These are phyloP conservation scores for Orbilia javanica DNA, from an alignment of 2,329 filamentous ascomycete genomes.

Conservation along the genomic window DNA sequence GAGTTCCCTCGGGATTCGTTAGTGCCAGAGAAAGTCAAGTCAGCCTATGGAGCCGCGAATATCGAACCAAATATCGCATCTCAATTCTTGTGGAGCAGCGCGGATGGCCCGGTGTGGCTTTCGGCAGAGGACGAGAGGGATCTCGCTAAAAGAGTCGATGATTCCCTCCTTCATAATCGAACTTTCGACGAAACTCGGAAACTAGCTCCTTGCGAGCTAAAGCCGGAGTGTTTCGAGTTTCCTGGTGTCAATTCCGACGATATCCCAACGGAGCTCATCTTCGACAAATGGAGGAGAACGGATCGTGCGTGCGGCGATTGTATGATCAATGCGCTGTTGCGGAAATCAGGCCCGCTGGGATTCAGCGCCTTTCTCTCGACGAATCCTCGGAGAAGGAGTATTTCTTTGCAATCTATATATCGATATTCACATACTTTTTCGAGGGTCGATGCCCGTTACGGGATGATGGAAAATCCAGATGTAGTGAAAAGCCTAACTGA, in stretches of 20 bases:
- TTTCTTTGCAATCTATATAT: slow-evolving; percentile 22
- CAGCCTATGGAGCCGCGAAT: slow-evolving; percentile 21
- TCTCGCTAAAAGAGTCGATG: slow-evolving; percentile 27
- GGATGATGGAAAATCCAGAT: slow-evolving; percentile 49
- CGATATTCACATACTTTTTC: slow-evolving; percentile 44
- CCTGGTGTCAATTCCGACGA: background rate
- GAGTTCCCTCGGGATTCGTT: slow-evolving; percentile 26
- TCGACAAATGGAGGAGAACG: slow-evolving; percentile 38
- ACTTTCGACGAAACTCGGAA: slow-evolving; percentile 28
- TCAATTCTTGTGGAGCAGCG: slow-evolving; percentile 31
- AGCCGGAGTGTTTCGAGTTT: slow-evolving; percentile 36
- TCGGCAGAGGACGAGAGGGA: slow-evolving; percentile 38
- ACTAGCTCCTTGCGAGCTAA: slow-evolving; percentile 35
- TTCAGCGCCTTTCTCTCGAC: slow-evolving; percentile 30
- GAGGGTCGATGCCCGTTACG: slow-evolving; percentile 47
- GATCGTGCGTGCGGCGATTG: slow-evolving; percentile 44
- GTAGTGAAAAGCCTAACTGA: background rate
- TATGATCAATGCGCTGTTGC: slow-evolving; percentile 44
- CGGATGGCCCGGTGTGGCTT: slow-evolving; percentile 46
- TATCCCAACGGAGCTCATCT: slow-evolving; percentile 23
- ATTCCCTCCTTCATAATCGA: background rate
- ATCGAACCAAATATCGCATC: slow-evolving; percentile 41
- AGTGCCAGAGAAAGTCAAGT: background rate
- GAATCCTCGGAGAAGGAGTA: slow-evolving; percentile 12
- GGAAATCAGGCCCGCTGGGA: slow-evolving; percentile 33